These are phyloP conservation scores for Pichia ethanolica DNA, from an alignment of 805 yeast species.

Conservation along the genomic window DNA sequence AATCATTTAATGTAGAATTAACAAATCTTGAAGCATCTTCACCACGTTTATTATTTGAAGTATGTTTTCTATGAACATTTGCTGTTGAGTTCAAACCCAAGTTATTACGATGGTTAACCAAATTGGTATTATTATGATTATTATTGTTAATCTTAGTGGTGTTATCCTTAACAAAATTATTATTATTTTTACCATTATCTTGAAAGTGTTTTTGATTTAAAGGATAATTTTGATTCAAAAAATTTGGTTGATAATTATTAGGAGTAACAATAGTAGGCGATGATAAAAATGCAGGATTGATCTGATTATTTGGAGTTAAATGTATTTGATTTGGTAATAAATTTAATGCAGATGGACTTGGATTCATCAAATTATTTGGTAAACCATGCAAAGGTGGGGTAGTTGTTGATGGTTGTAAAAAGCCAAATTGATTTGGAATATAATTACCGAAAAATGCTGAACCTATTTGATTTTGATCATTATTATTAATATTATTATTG, in stretches of 20 bases:
- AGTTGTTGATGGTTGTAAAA: background rate
- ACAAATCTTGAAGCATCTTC: constrained; percentile 68
- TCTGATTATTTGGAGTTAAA: background rate
- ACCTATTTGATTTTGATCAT: background rate
- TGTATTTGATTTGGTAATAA: constrained; percentile 4
- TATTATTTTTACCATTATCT: background rate
- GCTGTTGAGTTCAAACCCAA: constrained; percentile 25
- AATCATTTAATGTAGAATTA: constrained; percentile 61
- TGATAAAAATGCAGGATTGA: background rate
- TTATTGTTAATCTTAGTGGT: background rate
- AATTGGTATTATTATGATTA: background rate
- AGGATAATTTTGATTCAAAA: background rate
- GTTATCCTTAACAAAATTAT: background rate
- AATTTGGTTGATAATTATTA: background rate
- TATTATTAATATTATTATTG: background rate
- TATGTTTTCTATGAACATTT: constrained; percentile 29
- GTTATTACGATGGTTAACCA: constrained; percentile 7
- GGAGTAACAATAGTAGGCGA: background rate
- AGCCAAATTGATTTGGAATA: constrained; percentile 7
- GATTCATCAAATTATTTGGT: background rate
- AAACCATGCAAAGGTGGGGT: constrained; percentile 5
- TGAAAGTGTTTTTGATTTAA: background rate
- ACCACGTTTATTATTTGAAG: constrained; percentile 32
- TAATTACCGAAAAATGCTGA: constrained; percentile 4
- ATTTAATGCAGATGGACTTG: constrained; percentile 1